Percentiles rank a stretch among this genome's conserved stretches.
Evolutionary conservation across 2,329 filamentous ascomycete genomes (phyloP).

Genomic region (Alternaria sp.): DNA sequence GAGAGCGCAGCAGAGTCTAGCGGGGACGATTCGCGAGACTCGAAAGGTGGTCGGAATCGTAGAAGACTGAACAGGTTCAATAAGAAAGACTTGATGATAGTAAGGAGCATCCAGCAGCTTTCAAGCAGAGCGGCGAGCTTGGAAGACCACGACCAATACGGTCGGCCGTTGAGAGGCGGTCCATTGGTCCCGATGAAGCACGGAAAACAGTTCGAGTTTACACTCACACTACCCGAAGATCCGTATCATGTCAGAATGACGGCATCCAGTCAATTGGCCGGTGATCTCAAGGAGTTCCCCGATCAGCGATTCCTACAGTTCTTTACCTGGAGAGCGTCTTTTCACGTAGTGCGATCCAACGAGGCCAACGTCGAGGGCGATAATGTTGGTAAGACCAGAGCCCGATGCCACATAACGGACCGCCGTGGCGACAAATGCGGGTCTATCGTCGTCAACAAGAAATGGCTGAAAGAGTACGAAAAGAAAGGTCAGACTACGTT

Average conservation of each 20-base stretch:
- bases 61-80: no score
- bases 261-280: rapidly evolving
- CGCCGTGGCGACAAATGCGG: background rate
- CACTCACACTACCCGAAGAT: background rate
- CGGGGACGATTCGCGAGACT: no score
- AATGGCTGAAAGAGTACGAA: background rate
- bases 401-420: background rate
- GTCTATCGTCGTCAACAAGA: background rate
- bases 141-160: no score
- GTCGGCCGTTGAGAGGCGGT: no score
- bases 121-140: no score
- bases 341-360: background rate
- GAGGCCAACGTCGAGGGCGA: rapidly evolving
- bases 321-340: background rate
- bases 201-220: background rate
- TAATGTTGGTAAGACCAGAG: background rate
- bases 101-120: no score
- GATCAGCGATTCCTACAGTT: background rate
- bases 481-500: background rate
- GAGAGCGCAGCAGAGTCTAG: no score
- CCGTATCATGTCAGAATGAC: rapidly evolving
- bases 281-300: background rate
- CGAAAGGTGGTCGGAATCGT: no score
- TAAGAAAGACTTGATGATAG: no score
- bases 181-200: no score